These are phyloP conservation scores for Penicillium sp. DNA, from an alignment of 2,329 filamentous ascomycete genomes.

Conservation along the genomic window DNA sequence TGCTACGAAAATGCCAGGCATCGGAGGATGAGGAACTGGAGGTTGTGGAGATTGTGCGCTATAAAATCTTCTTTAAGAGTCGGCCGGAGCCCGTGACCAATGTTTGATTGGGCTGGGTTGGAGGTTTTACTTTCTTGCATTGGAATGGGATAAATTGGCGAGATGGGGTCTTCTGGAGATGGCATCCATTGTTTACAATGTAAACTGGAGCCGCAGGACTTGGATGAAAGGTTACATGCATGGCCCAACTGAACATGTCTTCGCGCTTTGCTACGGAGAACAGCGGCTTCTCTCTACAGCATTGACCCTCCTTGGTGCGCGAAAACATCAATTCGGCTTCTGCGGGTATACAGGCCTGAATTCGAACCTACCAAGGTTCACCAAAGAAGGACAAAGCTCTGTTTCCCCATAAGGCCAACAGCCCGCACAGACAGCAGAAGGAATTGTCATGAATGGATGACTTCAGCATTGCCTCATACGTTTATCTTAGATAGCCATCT, in stretches of 20 bases:
- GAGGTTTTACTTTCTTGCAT: background rate
- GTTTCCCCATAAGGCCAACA: background rate
- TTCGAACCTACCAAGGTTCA: background rate
- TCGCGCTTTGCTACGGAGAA: background rate
- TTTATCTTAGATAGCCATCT: background rate
- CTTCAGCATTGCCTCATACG: constrained; percentile 7
- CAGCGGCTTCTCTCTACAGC: background rate
- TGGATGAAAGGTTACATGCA: background rate
- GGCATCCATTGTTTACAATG: background rate
- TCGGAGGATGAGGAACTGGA: constrained; percentile 49
- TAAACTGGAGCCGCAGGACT: background rate
- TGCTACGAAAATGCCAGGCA: constrained; percentile 57
- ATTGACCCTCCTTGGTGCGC: background rate
- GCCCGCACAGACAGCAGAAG: background rate
- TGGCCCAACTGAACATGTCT: background rate
- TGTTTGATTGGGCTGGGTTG: constrained; percentile 16
- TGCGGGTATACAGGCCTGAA: background rate
- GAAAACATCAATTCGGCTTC: background rate
- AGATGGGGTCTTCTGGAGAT: background rate
- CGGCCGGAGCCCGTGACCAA: constrained; percentile 73
- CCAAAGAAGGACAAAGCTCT: background rate
- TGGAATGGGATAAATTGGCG: background rate
- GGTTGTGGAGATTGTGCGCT: constrained; percentile 76
- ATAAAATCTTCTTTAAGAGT: constrained; percentile 74
- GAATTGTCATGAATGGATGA: constrained; percentile 3